Evolutionary conservation across 352 stramenopile species (phyloP).

Genomic region (Globisporangium spinosum): DNA sequence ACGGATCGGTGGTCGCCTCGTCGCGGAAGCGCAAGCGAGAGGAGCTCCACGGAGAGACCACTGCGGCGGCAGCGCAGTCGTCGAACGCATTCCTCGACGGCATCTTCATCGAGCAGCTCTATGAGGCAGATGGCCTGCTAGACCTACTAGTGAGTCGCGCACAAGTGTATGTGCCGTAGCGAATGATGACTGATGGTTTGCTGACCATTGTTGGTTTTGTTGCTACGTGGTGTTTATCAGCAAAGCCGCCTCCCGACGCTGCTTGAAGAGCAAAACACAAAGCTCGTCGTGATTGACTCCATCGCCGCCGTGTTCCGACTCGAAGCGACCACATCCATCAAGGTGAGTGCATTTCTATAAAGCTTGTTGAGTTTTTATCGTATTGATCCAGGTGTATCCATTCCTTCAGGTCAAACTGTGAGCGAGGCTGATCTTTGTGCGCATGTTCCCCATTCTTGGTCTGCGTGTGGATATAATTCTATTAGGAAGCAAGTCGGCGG

Average conservation of each 20-base stretch:
- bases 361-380: not conserved
- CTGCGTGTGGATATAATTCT: not conserved
- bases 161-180: not conserved
- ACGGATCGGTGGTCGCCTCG: slow-evolving; percentile 35
- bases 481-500: slow-evolving; percentile 59
- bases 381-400: not conserved
- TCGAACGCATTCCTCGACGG: slow-evolving; percentile 55
- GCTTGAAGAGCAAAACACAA: slow-evolving; percentile 67
- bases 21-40: slow-evolving; percentile 46
- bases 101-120: slow-evolving; percentile 80
- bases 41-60: not conserved
- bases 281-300: slow-evolving; percentile 79
- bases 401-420: not conserved
- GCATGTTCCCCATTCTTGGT: not conserved
- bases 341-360: slow-evolving; percentile 27
- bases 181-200: not conserved
- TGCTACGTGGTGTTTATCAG: slow-evolving; percentile 23
- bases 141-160: slow-evolving; percentile 43
- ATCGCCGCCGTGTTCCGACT: slow-evolving; percentile 73
- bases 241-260: slow-evolving; percentile 64
- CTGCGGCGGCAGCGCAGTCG: not conserved
- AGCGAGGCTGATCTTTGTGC: not conserved
- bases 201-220: not conserved
- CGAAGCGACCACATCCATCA: slow-evolving; percentile 62
- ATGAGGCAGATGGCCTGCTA: slow-evolving; percentile 61